Conservation (phyloP, 345 rosid genomes). For the Ceriops decandra region DNA sequence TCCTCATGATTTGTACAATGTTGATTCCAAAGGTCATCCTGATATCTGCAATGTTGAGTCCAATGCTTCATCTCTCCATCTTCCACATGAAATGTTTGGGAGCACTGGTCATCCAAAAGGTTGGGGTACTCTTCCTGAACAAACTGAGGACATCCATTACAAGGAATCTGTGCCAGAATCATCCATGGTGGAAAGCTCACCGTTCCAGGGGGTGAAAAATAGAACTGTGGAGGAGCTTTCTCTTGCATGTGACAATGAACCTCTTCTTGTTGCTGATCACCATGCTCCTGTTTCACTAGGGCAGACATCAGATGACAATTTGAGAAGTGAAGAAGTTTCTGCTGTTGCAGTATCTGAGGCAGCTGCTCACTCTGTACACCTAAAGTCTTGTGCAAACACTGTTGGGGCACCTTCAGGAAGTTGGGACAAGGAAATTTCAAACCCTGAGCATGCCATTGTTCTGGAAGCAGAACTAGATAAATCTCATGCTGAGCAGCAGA, state of each 20-base stretch:
- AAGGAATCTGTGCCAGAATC: constrained; percentile 36
- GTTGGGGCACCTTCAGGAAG: constrained; percentile 23
- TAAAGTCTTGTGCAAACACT: constrained; percentile 19
- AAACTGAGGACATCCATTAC: constrained; percentile 31
- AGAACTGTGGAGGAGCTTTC: constrained; percentile 29
- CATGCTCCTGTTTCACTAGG: constrained; percentile 23
- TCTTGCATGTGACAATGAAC: constrained; percentile 21
- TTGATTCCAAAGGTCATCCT: not conserved
- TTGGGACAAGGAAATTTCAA: constrained; percentile 29
- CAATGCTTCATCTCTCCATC: constrained; percentile 24
- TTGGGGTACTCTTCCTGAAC: constrained; percentile 38
- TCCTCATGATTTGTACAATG: not conserved
- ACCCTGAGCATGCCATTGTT: constrained; percentile 18
- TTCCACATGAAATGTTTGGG: constrained; percentile 54
- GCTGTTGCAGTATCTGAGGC: constrained; percentile 12
- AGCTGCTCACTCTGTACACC: constrained; percentile 17
- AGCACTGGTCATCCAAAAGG: constrained; percentile 34
- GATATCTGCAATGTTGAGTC: not conserved
- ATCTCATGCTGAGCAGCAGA: constrained; percentile 24
- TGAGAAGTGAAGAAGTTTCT: constrained; percentile 30
- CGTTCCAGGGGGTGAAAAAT: constrained; percentile 26
- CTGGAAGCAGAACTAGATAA: constrained; percentile 26
- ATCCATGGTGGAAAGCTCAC: constrained; percentile 31
- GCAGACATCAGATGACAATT: constrained; percentile 24
- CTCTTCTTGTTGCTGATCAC: constrained; percentile 27